Conservation (phyloP, 306 rosid genomes). For the Begonia peltatifolia region DNA sequence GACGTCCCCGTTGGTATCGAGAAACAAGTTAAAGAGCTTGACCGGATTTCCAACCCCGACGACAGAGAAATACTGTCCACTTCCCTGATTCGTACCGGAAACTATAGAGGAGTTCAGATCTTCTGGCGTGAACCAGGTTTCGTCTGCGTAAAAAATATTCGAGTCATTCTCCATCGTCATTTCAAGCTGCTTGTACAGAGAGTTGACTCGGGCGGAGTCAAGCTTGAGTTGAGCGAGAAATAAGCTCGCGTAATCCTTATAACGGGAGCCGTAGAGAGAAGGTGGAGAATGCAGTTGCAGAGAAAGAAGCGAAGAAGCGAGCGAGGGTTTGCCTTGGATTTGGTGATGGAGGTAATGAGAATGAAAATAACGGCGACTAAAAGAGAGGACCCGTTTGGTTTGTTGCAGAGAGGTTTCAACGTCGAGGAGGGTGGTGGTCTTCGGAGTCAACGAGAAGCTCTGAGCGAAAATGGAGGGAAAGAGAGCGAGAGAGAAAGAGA, state of each 20-base stretch:
- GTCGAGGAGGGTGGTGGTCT: no score
- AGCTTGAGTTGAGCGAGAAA: slow-evolving; percentile 40
- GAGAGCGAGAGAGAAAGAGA: no score
- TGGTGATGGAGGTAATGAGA: no score
- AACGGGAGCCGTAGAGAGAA: slow-evolving; percentile 19
- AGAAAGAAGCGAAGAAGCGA: slow-evolving; percentile 13
- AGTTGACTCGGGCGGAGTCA: slow-evolving; percentile 63
- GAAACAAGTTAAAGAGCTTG: slow-evolving; percentile 51
- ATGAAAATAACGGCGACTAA: no score
- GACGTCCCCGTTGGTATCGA: slow-evolving; percentile 84
- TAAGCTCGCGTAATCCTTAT: slow-evolving; percentile 31
- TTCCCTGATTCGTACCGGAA: slow-evolving; percentile 57
- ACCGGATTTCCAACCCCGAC: slow-evolving; percentile 62
- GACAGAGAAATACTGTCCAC: slow-evolving; percentile 87
- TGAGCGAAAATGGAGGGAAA: no score
- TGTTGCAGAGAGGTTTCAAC: no score
- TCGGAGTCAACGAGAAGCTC: no score
- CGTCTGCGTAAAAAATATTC: slow-evolving; percentile 32
- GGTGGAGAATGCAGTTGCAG: slow-evolving; percentile 41
- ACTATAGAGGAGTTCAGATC: slow-evolving; percentile 48
- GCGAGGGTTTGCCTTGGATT: no score
- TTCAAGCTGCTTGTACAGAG: slow-evolving; percentile 34
- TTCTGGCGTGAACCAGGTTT: slow-evolving; percentile 29
- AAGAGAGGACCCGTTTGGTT: no score
- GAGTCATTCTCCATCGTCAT: slow-evolving; percentile 20